A percentile compares a stretch with the other conserved stretches of the same genome.
Evolutionary conservation across 1,139 yeast genomes (phyloP).

Genomic region (Ashbya aceris): DNA sequence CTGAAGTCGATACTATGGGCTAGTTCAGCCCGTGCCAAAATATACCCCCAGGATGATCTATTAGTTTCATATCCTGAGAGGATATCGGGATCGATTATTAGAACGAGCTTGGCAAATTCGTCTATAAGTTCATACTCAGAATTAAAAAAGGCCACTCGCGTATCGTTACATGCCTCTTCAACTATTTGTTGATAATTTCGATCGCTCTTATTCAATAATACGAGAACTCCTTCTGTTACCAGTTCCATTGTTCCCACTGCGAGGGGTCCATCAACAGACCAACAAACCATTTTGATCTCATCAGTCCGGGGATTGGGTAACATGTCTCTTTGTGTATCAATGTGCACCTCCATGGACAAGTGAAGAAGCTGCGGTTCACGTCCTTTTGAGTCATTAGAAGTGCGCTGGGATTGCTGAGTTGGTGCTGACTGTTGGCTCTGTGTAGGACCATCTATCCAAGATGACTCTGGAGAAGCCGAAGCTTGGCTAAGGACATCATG

Average conservation of each 20-base stretch:
- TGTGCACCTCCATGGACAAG: slow-evolving; percentile 60
- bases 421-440: background rate
- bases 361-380: slow-evolving; percentile 36
- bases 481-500: slow-evolving; percentile 24
- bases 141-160: slow-evolving; percentile 30
- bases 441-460: slow-evolving; percentile 6
- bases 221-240: slow-evolving; percentile 31
- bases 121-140: slow-evolving; percentile 51
- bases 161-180: slow-evolving; percentile 12
- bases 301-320: slow-evolving; percentile 64
- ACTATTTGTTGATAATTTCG: slow-evolving; percentile 7
- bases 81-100: slow-evolving; percentile 74
- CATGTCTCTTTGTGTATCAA: slow-evolving; percentile 39
- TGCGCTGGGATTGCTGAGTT: background rate
- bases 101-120: slow-evolving; percentile 46
- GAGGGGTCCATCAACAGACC: slow-evolving; percentile 47
- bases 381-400: background rate
- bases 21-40: slow-evolving; percentile 53
- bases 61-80: slow-evolving; percentile 80
- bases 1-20: slow-evolving; percentile 45
- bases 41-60: slow-evolving; percentile 79
- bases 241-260: slow-evolving; percentile 28
- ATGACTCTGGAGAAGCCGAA: background rate
- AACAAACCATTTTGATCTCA: slow-evolving; percentile 49
- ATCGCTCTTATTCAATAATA: slow-evolving; percentile 12